Evolutionary conservation across 2,329 filamentous ascomycete genomes (phyloP), one percentile per base, ranked within the genome.

Genomic region (Passalora sequoiae): DNA sequence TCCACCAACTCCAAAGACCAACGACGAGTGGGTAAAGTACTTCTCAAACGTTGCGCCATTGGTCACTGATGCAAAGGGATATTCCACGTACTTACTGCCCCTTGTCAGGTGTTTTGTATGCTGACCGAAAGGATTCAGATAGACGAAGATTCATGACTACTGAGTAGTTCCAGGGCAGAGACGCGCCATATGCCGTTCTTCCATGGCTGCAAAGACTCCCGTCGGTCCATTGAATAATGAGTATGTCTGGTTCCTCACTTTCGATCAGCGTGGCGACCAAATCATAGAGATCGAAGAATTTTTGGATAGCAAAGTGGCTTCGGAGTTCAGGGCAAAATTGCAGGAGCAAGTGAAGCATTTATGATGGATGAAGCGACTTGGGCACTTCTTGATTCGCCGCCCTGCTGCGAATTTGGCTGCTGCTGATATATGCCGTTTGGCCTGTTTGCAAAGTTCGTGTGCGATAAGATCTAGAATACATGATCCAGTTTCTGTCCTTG

Each of bases 81-180:
- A n/a, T n/a, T n/a, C n/a, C n/a, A n/a, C n/a, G n/a, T n/a, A n/a
- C n/a, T n/a, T n/a, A n/a, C n/a, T n/a, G n/a, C n/a, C n/a, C n/a
- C n/a, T n/a, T n/a, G n/a, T n/a, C n/a, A n/a, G n/a, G n/a, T n/a
- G n/a, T n/a, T n/a, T n/a, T n/a, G n/a, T n/a, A 20, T 25, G 12
- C 24, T 31, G 21, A 21, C 17, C 6, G 5, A n/a, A n/a, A n/a
- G n/a, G n/a, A n/a, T n/a, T n/a, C n/a, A 10, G 4, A 3, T 13
- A 56, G 53, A 56, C 52, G 48, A 56, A 49, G 1, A 50, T 56
- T 22, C 35, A 56, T 38, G 53, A 56, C 17, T 54, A 52, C 16
- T 9, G 52, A n/a, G 32, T 40, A n/a, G 39, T 40, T 3, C 40
- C 47, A 2, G 45, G n/a, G 2, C 37, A 52, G n/a, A 24, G 36